phyloP scores from a whole-genome alignment of 2,329 filamentous ascomycete species.

The Cladosporium sp. region DNA sequence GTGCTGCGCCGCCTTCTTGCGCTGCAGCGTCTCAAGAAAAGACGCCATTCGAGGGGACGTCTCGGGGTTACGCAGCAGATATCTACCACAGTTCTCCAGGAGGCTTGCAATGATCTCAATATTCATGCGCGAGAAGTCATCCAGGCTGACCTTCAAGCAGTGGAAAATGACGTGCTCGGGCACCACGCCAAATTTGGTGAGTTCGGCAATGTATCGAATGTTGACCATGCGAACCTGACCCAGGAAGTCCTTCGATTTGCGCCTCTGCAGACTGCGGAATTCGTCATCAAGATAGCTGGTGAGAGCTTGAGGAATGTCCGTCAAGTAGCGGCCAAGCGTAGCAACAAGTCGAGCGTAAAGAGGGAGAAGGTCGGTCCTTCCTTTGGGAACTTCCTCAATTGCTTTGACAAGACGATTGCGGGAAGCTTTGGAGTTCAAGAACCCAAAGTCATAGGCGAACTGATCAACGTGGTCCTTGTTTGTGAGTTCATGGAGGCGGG shows the following conservation, averaged over 20 bases:
- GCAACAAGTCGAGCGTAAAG: slow-evolving; percentile 90
- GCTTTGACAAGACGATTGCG: slow-evolving; percentile 91
- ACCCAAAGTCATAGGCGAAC: slow-evolving; percentile 93
- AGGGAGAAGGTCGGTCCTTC: slow-evolving; percentile 83
- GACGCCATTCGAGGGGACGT: slow-evolving; percentile 90
- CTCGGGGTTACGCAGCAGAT: slow-evolving; percentile 85
- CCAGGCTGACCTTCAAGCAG: slow-evolving; percentile 93
- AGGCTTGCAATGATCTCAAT: slow-evolving; percentile 98
- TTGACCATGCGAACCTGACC: slow-evolving; percentile 91
- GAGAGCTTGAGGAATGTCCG: slow-evolving; percentile 86
- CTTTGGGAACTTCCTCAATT: slow-evolving; percentile 90
- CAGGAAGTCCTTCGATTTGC: slow-evolving; percentile 96
- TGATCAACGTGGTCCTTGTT: slow-evolving; percentile 91
- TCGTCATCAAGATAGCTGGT: slow-evolving; percentile 93
- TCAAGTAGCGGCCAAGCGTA: slow-evolving; percentile 89
- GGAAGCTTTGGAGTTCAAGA: slow-evolving; percentile 96
- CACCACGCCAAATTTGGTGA: slow-evolving; percentile 97
- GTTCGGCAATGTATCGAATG: slow-evolving; percentile 93
- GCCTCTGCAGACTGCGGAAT: slow-evolving; percentile 91
- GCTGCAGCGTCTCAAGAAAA: slow-evolving; percentile 89
- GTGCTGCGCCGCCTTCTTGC: slow-evolving; percentile 94
- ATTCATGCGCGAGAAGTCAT: slow-evolving; percentile 98
- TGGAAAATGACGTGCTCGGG: slow-evolving; percentile 99
- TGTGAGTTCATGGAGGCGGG: slow-evolving; percentile 84
- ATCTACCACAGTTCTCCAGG: slow-evolving; percentile 93